A percentile compares a stretch with the other conserved stretches of the same genome.
phyloP scores from a whole-genome alignment of 768 basidiomycete species.

The Tulasnella sp. region DNA sequence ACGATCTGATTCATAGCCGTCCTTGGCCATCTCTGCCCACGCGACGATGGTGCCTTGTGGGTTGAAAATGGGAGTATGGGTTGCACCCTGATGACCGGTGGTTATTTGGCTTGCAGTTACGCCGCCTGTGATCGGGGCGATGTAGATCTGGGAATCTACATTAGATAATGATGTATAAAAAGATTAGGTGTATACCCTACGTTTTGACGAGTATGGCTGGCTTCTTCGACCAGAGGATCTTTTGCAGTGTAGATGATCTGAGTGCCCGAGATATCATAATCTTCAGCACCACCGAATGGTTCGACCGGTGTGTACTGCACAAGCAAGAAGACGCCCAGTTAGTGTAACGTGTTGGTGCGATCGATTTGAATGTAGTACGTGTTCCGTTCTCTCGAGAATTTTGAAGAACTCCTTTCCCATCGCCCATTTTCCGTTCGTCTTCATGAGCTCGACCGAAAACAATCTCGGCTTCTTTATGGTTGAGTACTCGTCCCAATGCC shows the following conservation, averaged over 20 bases:
- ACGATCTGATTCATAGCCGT: constrained; percentile 18
- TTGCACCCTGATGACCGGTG: constrained; percentile 17
- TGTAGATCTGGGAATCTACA: constrained; percentile 8
- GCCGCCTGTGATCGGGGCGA: constrained; percentile 10
- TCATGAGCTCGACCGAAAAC: constrained; percentile 53
- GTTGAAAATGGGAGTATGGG: constrained; percentile 13
- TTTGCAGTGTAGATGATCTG: constrained; percentile 79
- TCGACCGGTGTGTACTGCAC: constrained; percentile 32
- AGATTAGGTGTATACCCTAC: constrained; percentile 30
- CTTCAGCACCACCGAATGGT: constrained; percentile 17
- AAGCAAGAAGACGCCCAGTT: constrained; percentile 54
- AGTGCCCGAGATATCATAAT: constrained; percentile 46
- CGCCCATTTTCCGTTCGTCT: constrained; percentile 41
- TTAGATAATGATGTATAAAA: background rate
- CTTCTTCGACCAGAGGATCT: constrained; percentile 62
- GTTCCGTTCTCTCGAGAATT: constrained; percentile 53
- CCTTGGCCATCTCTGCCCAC: constrained; percentile 14
- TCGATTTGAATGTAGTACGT: constrained; percentile 51
- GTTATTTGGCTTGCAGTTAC: constrained; percentile 9
- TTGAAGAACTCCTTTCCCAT: constrained; percentile 46
- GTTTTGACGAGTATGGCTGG: constrained; percentile 85
- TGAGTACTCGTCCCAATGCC: constrained; percentile 74
- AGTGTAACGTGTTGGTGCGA: background rate
- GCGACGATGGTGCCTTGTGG: constrained; percentile 7
- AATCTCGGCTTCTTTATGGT: constrained; percentile 61